Conservation (phyloP, 257 asterid species). For the Prunella vulgaris region DNA sequence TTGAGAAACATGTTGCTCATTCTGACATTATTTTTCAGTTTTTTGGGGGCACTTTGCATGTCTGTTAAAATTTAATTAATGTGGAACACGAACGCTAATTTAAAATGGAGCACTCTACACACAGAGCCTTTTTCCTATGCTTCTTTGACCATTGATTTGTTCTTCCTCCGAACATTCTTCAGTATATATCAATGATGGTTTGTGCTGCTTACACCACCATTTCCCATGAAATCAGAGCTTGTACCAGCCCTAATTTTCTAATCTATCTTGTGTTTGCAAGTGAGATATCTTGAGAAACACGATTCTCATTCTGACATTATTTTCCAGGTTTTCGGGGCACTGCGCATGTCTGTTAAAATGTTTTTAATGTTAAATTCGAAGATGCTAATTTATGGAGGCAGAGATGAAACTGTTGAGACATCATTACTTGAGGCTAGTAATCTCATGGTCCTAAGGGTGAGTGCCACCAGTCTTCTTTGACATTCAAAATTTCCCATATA, state of each 20-base stretch:
- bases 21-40: constrained; percentile 46
- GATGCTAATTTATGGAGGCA: constrained; percentile 92
- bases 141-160: not conserved
- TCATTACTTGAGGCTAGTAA: constrained; percentile 96
- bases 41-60: constrained; percentile 95
- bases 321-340: constrained; percentile 90
- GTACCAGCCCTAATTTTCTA: not conserved
- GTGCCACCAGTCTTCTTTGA: constrained; percentile 10
- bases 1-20: constrained; percentile 14
- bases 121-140: not conserved
- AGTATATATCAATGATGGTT: constrained; percentile 2
- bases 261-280: not conserved
- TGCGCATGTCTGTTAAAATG: constrained; percentile 96
- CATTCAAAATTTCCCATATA: constrained; percentile 3
- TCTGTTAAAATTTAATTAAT: constrained; percentile 85
- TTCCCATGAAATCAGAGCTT: constrained; percentile 7
- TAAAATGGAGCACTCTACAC: constrained; percentile 25
- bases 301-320: constrained; percentile 15
- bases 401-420: constrained; percentile 90
- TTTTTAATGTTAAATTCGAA: constrained; percentile 94
- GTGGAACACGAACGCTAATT: constrained; percentile 92
- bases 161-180: not conserved
- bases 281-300: not conserved
- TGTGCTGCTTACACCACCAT: constrained; percentile 12
- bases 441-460: constrained; percentile 91